Evolutionary conservation across 768 basidiomycete species (phyloP).

Genomic region (Baorangia bicolor): DNA sequence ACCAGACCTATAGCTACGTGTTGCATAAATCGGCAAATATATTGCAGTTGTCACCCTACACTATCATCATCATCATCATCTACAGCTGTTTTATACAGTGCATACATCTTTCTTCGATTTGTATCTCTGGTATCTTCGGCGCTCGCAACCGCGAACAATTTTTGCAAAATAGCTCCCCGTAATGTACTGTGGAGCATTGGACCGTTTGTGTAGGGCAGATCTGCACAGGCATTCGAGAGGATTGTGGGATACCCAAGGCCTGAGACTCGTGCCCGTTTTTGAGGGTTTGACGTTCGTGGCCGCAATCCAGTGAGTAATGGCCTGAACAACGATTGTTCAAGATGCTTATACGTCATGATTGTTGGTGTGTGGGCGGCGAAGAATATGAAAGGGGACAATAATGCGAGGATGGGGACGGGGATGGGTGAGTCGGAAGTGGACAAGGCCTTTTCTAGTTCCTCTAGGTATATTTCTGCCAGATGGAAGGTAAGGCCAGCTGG

Average conservation of each 20-base stretch:
- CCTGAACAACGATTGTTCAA: conserved; percentile 64
- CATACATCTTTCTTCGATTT: conserved; percentile 82
- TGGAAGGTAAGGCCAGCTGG: conserved; percentile 83
- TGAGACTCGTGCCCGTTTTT: conserved; percentile 44
- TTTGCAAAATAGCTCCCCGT: conserved; percentile 54
- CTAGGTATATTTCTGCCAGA: conserved; percentile 83
- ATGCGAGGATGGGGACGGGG: conserved; percentile 49
- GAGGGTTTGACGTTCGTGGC: conserved; percentile 38
- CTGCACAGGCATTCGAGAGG: conserved; percentile 53
- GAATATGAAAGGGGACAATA: conserved; percentile 68
- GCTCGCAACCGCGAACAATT: conserved; percentile 74
- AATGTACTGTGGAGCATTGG: conserved; percentile 37
- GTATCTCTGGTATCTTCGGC: conserved; percentile 70
- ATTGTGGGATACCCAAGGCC: conserved; percentile 41
- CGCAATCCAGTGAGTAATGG: conserved; percentile 64
- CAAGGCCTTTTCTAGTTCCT: conserved; percentile 79
- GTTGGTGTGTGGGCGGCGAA: conserved; percentile 69
- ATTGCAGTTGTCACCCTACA: conserved; percentile 14
- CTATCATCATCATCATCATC: conserved; percentile 45
- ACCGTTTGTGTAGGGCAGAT: conserved; percentile 40
- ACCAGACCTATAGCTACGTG: conserved; percentile 54
- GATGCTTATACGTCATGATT: conserved; percentile 66
- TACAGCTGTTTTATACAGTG: conserved; percentile 66
- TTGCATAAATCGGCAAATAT: not conserved
- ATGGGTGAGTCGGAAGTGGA: conserved; percentile 26